Base-by-base conservation (phyloP, 257 asterid species). In the Lithospermum erythrorhizon region DNA sequence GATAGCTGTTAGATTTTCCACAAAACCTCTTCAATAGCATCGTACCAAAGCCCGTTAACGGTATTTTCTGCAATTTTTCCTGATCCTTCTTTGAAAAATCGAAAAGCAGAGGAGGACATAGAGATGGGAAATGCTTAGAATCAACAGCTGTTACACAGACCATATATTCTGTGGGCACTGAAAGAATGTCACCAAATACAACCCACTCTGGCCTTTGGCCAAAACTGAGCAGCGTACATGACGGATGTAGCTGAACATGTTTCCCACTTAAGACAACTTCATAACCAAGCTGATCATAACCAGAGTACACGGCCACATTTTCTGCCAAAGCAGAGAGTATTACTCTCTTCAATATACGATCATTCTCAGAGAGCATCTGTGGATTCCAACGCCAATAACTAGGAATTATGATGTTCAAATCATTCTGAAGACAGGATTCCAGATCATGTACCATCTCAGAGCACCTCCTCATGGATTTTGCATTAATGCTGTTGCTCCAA, bases 401-500 rank as follows among this genome's bases (percentile, higher is more conserved):
- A 15, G 94, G 89, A 71, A 86, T 74, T 22, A 86, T 77, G 49
- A 79, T 70, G 67, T 70, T 77, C 17, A 86, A 81, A 55, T 91
- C 97, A 76, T 78, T 76, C 65, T 80, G 70, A 61, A 91, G 89
- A 66, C 95, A 88, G 58, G 72, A 61, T 60, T 84, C 95, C 75
- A 91, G 64, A 78, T 91, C 97, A 57, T 69, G 69, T 57, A 89
- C 84, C 47, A 84, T 80, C 70, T 91, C 97, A 65, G 76, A 77
- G 75, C 98, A 91, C 70, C 97, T 88, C 78, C 81, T 76, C 90
- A 91, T 75, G 58, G 98, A 70, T 82, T 88, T 91, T 13, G 97
- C 97, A 72, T 91, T 91, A 47, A 91, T 86, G 72, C 95, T 86
- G 62, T 88, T 88, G 45, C 89, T 85, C 98, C 98, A 88, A 74